A percentile compares a stretch with the other conserved stretches of the same genome.
phyloP scores from a whole-genome alignment of 176 grass and related monocot genomes.

The Triticum dicoccoides region DNA sequence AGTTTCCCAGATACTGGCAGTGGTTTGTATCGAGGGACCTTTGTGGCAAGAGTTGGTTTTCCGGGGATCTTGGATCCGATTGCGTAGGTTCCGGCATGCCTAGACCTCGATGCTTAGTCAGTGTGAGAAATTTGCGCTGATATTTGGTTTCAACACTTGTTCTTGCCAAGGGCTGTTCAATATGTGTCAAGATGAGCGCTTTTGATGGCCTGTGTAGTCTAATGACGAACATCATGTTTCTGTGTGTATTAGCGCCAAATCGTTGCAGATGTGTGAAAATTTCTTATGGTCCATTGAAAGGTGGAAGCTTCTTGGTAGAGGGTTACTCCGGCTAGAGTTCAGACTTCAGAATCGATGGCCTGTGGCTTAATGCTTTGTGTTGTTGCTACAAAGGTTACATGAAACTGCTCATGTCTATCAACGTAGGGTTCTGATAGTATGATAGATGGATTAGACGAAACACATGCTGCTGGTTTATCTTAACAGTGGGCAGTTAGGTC shows the following conservation, averaged over 20 bases:
- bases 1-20: background rate
- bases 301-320: background rate
- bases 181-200: background rate
- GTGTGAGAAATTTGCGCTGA: background rate
- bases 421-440: background rate
- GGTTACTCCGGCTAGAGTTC: background rate
- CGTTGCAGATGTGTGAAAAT: background rate
- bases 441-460: background rate
- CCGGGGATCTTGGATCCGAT: conserved; percentile 26
- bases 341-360: background rate
- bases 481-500: background rate
- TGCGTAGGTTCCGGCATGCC: background rate
- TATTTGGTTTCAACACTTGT: background rate
- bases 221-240: background rate
- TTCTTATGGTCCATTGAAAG: background rate
- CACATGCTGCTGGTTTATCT: background rate
- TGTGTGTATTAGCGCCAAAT: background rate
- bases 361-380: background rate
- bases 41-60: conserved; percentile 15
- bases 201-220: background rate
- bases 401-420: background rate
- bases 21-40: background rate
- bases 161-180: background rate
- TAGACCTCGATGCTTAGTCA: background rate
- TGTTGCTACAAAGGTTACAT: background rate